These are phyloP conservation scores for Massariosphaeria phaeospora DNA, from an alignment of 495 filamentous ascomycete genomes.

Conservation along the genomic window DNA sequence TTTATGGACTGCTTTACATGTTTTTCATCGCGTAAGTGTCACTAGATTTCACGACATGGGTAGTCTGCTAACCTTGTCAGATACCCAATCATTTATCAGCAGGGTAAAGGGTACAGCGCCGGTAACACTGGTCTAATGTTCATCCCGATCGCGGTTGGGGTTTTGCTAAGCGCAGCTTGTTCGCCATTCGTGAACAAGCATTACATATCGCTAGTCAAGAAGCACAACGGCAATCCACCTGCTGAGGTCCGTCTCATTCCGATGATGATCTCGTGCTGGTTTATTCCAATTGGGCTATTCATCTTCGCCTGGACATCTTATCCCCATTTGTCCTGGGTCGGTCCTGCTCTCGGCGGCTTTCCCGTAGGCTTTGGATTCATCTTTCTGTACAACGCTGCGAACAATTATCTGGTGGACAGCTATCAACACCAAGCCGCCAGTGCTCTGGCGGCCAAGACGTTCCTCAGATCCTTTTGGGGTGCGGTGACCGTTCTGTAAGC, in stretches of 20 bases:
- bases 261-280: constrained; percentile 83
- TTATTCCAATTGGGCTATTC: constrained; percentile 70
- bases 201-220: constrained; percentile 58
- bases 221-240: constrained; percentile 63
- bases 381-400: constrained; percentile 78
- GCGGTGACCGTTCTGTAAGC: constrained; percentile 63
- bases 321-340: constrained; percentile 59
- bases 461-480: constrained; percentile 73
- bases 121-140: constrained; percentile 77
- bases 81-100: constrained; percentile 73
- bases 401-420: constrained; percentile 78
- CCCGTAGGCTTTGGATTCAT: constrained; percentile 82
- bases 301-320: constrained; percentile 84
- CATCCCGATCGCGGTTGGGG: constrained; percentile 66
- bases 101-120: constrained; percentile 66
- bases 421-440: constrained; percentile 83
- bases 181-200: constrained; percentile 70
- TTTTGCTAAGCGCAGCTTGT: constrained; percentile 59
- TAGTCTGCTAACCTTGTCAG: not conserved
- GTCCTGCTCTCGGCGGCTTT: constrained; percentile 65
- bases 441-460: constrained; percentile 80
- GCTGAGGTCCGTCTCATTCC: constrained; percentile 72
- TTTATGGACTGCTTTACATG: constrained; percentile 77
- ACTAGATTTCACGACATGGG: not conserved
- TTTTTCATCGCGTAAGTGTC: constrained; percentile 62